Percentiles rank a stretch among this genome's conserved stretches.
Conservation (phyloP, 768 basidiomycete genomes). For the Lyophyllum semitale region DNA sequence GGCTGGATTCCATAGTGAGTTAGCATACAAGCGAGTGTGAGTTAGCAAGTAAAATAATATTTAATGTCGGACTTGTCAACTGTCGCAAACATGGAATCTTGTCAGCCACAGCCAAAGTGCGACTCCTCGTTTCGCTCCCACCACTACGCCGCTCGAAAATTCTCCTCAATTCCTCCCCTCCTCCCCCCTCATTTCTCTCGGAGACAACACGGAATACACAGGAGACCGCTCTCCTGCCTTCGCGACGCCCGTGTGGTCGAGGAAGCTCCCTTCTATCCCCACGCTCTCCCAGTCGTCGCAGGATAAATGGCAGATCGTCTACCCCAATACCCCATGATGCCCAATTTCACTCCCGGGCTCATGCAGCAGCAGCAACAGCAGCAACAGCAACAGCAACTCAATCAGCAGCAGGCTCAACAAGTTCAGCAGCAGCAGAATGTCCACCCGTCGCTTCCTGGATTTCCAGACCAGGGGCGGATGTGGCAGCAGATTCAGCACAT, state of each 20-base stretch:
- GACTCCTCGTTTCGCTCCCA: constrained; percentile 58
- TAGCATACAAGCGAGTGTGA: not conserved
- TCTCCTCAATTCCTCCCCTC: constrained; percentile 25
- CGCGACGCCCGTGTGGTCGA: constrained; percentile 24
- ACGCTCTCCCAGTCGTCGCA: constrained; percentile 25
- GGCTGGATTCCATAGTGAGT: not conserved
- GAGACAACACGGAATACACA: constrained; percentile 11
- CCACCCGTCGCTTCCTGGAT: constrained; percentile 42
- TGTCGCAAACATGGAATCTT: constrained; percentile 44
- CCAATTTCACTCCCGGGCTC: constrained; percentile 47
- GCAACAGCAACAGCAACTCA: constrained; percentile 41
- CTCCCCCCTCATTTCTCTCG: constrained; percentile 23
- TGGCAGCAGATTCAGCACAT: constrained; percentile 61
- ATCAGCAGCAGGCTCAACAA: constrained; percentile 35
- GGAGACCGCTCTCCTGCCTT: constrained; percentile 19
- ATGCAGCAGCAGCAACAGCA: constrained; percentile 48
- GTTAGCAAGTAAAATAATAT: constrained; percentile 13
- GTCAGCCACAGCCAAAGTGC: constrained; percentile 48
- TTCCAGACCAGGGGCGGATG: constrained; percentile 52
- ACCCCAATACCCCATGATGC: constrained; percentile 55
- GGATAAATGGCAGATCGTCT: constrained; percentile 66
- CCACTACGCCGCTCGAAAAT: constrained; percentile 49
- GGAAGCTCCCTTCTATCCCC: constrained; percentile 29
- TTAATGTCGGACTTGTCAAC: constrained; percentile 33
- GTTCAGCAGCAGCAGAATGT: constrained; percentile 41